A percentile compares a stretch with the other conserved stretches of the same genome.
These are phyloP conservation scores for Camelina laxa DNA, from an alignment of 345 rosid genomes.

Conservation along the genomic window DNA sequence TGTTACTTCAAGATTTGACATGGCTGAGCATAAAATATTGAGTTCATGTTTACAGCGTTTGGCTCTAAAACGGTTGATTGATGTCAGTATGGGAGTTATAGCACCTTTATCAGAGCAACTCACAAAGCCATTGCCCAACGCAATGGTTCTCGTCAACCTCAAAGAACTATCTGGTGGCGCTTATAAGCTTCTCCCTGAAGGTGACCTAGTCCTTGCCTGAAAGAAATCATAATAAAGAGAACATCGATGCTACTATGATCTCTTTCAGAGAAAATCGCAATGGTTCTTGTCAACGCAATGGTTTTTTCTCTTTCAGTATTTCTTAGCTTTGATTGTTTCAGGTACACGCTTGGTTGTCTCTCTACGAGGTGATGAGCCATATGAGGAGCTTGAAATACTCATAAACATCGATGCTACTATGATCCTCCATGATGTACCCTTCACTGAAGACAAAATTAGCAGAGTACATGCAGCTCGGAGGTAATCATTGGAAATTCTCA, in stretches of 20 bases:
- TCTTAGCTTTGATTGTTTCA: conserved; percentile 40
- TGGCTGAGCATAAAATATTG: conserved; percentile 32
- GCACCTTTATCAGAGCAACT: conserved; percentile 94
- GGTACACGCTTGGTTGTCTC: conserved; percentile 93
- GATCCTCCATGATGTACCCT: conserved; percentile 84
- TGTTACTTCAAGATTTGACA: background rate
- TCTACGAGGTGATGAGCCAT: conserved; percentile 80
- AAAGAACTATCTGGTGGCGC: conserved; percentile 90
- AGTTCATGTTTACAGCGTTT: conserved; percentile 64
- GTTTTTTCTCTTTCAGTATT: background rate
- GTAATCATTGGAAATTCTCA: conserved; percentile 44
- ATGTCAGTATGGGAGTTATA: conserved; percentile 91
- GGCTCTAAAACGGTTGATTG: conserved; percentile 91
- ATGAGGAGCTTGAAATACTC: conserved; percentile 77
- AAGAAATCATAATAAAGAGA: background rate
- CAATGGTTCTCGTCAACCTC: conserved; percentile 88
- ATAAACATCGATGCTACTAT: conserved; percentile 70
- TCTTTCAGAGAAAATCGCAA: no score
- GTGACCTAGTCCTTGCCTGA: conserved; percentile 45
- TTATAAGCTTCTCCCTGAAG: conserved; percentile 96
- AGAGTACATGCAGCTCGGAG: conserved; percentile 98
- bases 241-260: no score
- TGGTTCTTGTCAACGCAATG: no score
- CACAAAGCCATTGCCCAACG: conserved; percentile 91
- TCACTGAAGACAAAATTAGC: conserved; percentile 71